Percentiles rank a stretch among this genome's conserved stretches.
These are phyloP conservation scores for Citrus cavaleriei DNA, from an alignment of 345 rosid species.

Conservation along the genomic window DNA sequence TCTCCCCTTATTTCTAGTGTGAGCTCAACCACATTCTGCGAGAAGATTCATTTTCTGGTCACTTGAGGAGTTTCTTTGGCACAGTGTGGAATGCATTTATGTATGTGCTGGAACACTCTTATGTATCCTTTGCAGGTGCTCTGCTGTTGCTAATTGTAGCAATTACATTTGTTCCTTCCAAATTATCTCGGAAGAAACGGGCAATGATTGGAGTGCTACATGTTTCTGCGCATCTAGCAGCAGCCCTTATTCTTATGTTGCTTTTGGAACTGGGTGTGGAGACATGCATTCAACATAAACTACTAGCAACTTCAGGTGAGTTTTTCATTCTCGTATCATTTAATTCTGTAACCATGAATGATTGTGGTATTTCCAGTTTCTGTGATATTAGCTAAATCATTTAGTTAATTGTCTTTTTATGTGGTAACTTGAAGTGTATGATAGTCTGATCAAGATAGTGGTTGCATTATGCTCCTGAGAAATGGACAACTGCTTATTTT, in stretches of 20 bases:
- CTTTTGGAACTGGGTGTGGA: slow-evolving; percentile 89
- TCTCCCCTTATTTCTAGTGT: slow-evolving; percentile 55
- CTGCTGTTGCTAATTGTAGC: slow-evolving; percentile 60
- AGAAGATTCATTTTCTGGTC: slow-evolving; percentile 90
- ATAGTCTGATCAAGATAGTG: background rate
- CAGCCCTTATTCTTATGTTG: slow-evolving; percentile 92
- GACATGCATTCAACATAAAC: slow-evolving; percentile 85
- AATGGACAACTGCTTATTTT: background rate
- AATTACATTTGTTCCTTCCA: slow-evolving; percentile 79
- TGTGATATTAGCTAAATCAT: background rate
- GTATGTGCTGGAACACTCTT: slow-evolving; percentile 72
- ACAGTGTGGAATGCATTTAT: slow-evolving; percentile 68
- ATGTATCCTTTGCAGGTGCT: slow-evolving; percentile 75
- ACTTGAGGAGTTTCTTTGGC: slow-evolving; percentile 75
- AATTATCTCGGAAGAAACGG: slow-evolving; percentile 76
- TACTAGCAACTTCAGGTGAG: slow-evolving; percentile 91
- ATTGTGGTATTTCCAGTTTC: background rate
- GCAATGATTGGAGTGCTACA: slow-evolving; percentile 78
- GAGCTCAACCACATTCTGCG: slow-evolving; percentile 81
- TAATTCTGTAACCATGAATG: background rate
- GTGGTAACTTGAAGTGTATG: background rate
- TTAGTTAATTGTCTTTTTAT: background rate
- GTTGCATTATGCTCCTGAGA: background rate
- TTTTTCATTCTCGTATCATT: slow-evolving; percentile 5
- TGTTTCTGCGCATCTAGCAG: slow-evolving; percentile 79